Base-by-base conservation (phyloP, 495 filamentous ascomycete species). In the Penicillium subrubescens region DNA sequence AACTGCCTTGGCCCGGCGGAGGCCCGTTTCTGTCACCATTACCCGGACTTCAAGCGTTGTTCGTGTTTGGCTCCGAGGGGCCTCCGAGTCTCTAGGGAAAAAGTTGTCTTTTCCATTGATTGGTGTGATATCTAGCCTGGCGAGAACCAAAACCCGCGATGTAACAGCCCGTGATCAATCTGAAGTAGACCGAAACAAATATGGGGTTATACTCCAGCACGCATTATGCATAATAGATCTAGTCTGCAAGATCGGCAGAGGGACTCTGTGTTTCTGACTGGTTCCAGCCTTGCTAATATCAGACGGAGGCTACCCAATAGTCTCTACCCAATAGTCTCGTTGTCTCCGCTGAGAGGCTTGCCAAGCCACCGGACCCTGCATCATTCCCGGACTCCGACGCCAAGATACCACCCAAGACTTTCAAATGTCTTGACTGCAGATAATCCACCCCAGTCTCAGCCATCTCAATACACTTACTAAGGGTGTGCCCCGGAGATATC, bases 1-100 rank as follows among this genome's bases (percentile, higher is more conserved):
- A 39, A 21, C 35, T 19, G 44, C 44, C 70, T 72, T 74, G 72
- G 72, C 70, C 68, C 70, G 70, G 55, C 70, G 72, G 70, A 67
- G 57, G 27, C 59, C 69, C 67, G 68, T 39, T 53, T 58, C 50
- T 52, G 48, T 56, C 23, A 50, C 59, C 27, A 53, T 51, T 31
- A 25, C 48, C 25, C 34, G 39, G 60, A 34, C 48, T 8, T n/a
- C 61, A 10, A 59, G 64, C 34, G 12, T 35, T 64, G 21, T 46
- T 51, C 10, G 39, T 52, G 54, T 35, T 39, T 37, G 60, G 12
- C 10, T 15, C 48, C 23, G 17, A 59, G 7, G 23, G 29, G 29
- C 15, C 6, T 34, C 29, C 29, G 27, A 34, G 4, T 19, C 29
- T 25, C 21, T 23, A 44, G 25, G 29, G 25, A 8, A 23, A 8